A percentile compares a stretch with the other conserved stretches of the same genome.
phyloP scores from a whole-genome alignment of 2,329 filamentous ascomycete genomes.

The Aurifilum marmelostoma region DNA sequence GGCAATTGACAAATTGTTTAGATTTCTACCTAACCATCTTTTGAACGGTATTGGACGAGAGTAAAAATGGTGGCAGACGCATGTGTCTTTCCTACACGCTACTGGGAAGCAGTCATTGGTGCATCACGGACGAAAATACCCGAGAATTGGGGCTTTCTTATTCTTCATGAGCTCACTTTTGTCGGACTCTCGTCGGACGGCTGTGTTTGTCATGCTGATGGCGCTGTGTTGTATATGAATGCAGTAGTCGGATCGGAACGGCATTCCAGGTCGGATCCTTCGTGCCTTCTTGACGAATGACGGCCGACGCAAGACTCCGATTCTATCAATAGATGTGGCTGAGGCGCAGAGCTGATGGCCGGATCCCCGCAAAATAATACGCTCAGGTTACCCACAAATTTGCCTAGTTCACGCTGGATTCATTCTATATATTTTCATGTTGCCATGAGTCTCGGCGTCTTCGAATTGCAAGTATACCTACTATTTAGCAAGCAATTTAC shows the following conservation, averaged over 20 bases:
- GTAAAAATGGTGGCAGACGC: neutral
- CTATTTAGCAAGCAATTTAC: no score
- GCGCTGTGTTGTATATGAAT: no score
- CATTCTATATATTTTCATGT: neutral
- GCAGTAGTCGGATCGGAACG: neutral
- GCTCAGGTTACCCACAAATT: no score
- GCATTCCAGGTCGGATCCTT: neutral
- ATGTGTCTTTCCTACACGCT: neutral
- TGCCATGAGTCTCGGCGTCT: no score
- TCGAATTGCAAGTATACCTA: no score
- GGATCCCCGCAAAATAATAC: neutral
- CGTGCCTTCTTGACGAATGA: neutral
- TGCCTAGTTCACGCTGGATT: neutral
- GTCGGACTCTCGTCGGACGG: neutral
- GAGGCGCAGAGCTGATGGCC: neutral
- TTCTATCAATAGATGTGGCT: neutral
- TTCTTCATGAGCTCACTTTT: neutral
- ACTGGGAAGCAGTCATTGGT: neutral
- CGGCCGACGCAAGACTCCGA: no score
- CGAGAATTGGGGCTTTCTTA: neutral
- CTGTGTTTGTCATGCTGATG: neutral
- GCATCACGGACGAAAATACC: neutral
- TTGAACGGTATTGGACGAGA: neutral
- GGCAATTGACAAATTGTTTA: neutral
- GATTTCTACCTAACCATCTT: neutral